Evolutionary conservation across 2,329 filamentous ascomycete species (phyloP), one percentile per base, ranked within the genome.

Genomic region (Diplodia scrobiculata): DNA sequence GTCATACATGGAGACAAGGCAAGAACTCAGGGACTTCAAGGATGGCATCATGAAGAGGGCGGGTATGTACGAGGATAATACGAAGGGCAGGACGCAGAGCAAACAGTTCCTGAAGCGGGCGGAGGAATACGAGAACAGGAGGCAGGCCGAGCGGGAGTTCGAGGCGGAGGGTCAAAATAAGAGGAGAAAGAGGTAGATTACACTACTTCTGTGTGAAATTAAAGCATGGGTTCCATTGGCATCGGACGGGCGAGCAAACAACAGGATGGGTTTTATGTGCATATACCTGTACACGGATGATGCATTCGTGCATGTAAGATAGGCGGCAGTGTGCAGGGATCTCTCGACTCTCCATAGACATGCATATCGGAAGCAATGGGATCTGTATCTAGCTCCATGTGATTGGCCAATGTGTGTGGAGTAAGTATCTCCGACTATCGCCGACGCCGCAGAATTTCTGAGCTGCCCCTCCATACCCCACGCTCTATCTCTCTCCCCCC

Each of bases 91-190:
- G 55, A 48, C 10, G 25, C 55, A 66, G 25, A 54, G 36, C 34
- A 66, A 66, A 25, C 32, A 45, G 19, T 67, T 65, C 32, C 41
- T 65, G 51, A 45, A 52, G 9, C 36, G 14, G 36, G 67, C 66
- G 25, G 51, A 60, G 52, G 45, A 53, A 25, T 68, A 67, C 29
- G 68, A 69, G 66, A 60, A 62, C 47, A 52, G 58, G 66, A 47
- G 47, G 34, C 41, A 41, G 63, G 29, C 25, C 34, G 53, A 67
- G 60, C 48, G 53, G 54, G 45, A 36, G 52, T 27, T 50, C 27
- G 53, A 66, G 17, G n/a, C n/a, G 29, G 53, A 53, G 21, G 6
- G 14, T 25, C 25, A 25, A 10, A 29, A 21, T 9, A 50, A 11
- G 19, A 41, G 41, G 41, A 36, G 64, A 10, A 45, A 27, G 34